Evolutionary conservation across 768 basidiomycete species (phyloP).

Genomic region (Boletus patriciae): DNA sequence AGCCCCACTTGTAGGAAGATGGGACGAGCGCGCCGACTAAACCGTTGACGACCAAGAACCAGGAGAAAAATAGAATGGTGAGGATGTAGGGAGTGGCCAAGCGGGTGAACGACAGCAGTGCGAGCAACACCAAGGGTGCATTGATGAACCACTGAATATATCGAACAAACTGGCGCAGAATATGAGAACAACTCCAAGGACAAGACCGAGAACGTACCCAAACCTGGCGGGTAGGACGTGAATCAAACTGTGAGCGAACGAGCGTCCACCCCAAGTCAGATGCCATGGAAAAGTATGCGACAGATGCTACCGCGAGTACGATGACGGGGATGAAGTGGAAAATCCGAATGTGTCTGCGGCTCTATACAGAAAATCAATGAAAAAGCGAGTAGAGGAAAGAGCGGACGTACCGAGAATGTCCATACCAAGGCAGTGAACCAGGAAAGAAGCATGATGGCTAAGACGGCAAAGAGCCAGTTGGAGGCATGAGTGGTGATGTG

Average conservation of each 20-base stretch:
- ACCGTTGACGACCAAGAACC: conserved; percentile 45
- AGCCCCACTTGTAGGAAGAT: conserved; percentile 56
- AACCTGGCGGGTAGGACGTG: conserved; percentile 37
- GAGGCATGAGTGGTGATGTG: conserved; percentile 48
- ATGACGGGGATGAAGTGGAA: conserved; percentile 52
- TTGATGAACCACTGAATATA: conserved; percentile 61
- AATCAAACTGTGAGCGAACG: conserved; percentile 38
- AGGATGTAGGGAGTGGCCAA: conserved; percentile 51
- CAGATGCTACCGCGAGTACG: conserved; percentile 44
- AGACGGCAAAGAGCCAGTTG: conserved; percentile 57
- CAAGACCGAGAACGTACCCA: conserved; percentile 36
- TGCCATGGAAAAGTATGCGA: conserved; percentile 56
- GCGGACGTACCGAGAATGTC: conserved; percentile 29
- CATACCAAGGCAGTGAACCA: conserved; percentile 40
- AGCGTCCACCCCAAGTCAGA: conserved; percentile 53
- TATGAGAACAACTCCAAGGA: background rate
- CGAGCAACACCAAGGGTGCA: conserved; percentile 50
- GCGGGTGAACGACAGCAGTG: conserved; percentile 46
- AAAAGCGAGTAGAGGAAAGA: background rate
- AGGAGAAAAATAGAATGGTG: conserved; percentile 35
- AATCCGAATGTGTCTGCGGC: conserved; percentile 42
- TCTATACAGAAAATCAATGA: conserved; percentile 15
- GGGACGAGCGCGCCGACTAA: conserved; percentile 53
- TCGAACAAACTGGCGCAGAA: conserved; percentile 42
- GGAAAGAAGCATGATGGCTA: conserved; percentile 47